A percentile compares a stretch with the other conserved stretches of the same genome.
Conservation (phyloP, 169 alveolate genomes). For the Plasmodium reichenowi region DNA sequence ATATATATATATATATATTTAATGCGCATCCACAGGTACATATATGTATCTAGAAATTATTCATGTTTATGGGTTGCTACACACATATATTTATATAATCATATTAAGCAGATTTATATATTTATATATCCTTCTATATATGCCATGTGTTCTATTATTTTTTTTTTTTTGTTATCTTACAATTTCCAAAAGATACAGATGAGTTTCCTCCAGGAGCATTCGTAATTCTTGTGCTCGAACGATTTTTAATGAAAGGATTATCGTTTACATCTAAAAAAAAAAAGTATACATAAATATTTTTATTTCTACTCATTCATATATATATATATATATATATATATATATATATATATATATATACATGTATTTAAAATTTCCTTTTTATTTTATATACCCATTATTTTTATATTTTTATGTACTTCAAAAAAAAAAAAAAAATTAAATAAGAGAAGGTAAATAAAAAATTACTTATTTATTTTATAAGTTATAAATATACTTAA, state of each 20-base stretch:
- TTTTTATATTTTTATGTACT: too few species aligned
- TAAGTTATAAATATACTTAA: too few species aligned
- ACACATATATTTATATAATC: too few species aligned
- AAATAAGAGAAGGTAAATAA: too few species aligned
- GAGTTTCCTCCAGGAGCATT: slow-evolving; percentile 75
- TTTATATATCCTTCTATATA: too few species aligned
- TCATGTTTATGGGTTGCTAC: too few species aligned
- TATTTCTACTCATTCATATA: background rate
- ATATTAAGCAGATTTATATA: too few species aligned
- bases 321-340: background rate
- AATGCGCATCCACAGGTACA: too few species aligned
- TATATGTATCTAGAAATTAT: too few species aligned
- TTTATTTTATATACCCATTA: too few species aligned
- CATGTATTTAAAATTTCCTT: background rate
- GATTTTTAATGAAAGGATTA: slow-evolving; percentile 56
- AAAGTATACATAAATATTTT: background rate
- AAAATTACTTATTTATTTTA: too few species aligned
- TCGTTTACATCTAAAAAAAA: slow-evolving; percentile 48
- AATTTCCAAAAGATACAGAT: slow-evolving; percentile 67
- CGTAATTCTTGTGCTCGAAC: slow-evolving; percentile 59
- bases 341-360: background rate
- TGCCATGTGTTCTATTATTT: background rate
- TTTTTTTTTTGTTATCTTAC: slow-evolving; percentile 11
- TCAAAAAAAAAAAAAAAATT: too few species aligned
- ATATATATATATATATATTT: background rate